These are phyloP conservation scores for Perkinsus chesapeaki DNA, from an alignment of 169 alveolate genomes.

Conservation along the genomic window DNA sequence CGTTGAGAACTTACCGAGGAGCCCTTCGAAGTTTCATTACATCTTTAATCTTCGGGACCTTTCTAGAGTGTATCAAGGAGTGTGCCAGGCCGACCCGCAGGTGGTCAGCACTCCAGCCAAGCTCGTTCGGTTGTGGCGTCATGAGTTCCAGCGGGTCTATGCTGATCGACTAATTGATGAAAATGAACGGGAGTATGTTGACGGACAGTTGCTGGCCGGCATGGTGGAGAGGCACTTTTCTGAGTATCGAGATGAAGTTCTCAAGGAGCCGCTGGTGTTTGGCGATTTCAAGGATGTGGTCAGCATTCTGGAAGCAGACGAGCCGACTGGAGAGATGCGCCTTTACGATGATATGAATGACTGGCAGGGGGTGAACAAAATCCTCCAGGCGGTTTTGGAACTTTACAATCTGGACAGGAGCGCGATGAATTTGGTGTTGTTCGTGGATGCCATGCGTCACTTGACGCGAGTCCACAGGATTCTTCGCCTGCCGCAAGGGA, in stretches of 20 bases:
- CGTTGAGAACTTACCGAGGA: slow-evolving; percentile 67
- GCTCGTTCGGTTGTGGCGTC: slow-evolving; percentile 83
- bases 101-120: slow-evolving; percentile 53
- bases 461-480: slow-evolving; percentile 82
- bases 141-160: slow-evolving; percentile 82
- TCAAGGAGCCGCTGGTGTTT: slow-evolving; percentile 64
- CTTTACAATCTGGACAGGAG: slow-evolving; percentile 73
- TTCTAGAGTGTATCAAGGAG: slow-evolving; percentile 82
- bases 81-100: slow-evolving; percentile 63
- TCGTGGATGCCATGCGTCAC: slow-evolving; percentile 89
- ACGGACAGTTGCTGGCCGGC: slow-evolving; percentile 48
- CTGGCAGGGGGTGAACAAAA: slow-evolving; percentile 64
- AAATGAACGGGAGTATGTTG: slow-evolving; percentile 67
- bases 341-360: slow-evolving; percentile 74
- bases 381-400: slow-evolving; percentile 70
- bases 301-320: slow-evolving; percentile 49
- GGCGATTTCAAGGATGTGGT: slow-evolving; percentile 72
- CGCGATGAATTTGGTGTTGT: slow-evolving; percentile 85
- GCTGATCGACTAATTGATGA: slow-evolving; percentile 77
- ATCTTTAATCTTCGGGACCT: slow-evolving; percentile 86
- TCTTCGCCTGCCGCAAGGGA: slow-evolving; percentile 82
- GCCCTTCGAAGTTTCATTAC: slow-evolving; percentile 87
- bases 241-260: slow-evolving; percentile 57
- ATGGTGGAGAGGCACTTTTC: slow-evolving; percentile 61
- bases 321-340: slow-evolving; percentile 62